phyloP scores from a whole-genome alignment of 352 stramenopile species.

The Phytophthora lateralis region DNA sequence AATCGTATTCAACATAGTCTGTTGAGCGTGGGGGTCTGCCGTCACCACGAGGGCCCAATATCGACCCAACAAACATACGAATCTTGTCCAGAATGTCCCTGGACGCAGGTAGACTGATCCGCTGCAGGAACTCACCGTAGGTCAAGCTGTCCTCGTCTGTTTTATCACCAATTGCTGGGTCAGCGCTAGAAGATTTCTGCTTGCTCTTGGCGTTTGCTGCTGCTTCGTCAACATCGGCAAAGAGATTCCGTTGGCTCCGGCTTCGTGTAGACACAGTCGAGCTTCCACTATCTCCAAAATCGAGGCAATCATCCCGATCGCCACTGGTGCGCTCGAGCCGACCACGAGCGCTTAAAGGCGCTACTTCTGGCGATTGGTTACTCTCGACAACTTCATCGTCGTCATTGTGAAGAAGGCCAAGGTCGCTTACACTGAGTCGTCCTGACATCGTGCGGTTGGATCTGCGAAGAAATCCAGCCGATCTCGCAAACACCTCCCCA shows the following conservation, averaged over 20 bases:
- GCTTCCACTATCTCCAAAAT: conserved; percentile 10
- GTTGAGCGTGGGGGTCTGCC: conserved; percentile 64
- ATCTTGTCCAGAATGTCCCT: conserved; percentile 77
- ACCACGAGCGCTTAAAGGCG: not conserved
- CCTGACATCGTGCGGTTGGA: conserved; percentile 62
- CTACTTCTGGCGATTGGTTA: conserved; percentile 25
- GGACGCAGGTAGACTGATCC: conserved; percentile 71
- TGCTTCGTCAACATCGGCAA: conserved; percentile 58
- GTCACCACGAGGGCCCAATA: conserved; percentile 79
- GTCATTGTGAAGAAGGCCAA: conserved; percentile 65
- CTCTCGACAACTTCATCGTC: conserved; percentile 27
- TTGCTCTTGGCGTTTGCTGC: conserved; percentile 35
- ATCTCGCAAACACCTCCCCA: conserved; percentile 70
- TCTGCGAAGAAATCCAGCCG: conserved; percentile 68
- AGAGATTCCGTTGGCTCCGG: conserved; percentile 61
- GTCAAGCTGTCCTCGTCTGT: conserved; percentile 56
- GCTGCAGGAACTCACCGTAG: conserved; percentile 81
- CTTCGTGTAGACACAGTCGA: conserved; percentile 28
- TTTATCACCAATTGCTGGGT: conserved; percentile 32
- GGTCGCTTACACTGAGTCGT: conserved; percentile 75
- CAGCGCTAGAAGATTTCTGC: conserved; percentile 16
- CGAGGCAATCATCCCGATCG: conserved; percentile 18
- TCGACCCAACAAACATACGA: conserved; percentile 76
- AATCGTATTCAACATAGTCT: conserved; percentile 83
- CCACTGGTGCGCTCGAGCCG: not conserved